phyloP scores from a whole-genome alignment of 805 yeast genomes.

The Spathaspora sp. region DNA sequence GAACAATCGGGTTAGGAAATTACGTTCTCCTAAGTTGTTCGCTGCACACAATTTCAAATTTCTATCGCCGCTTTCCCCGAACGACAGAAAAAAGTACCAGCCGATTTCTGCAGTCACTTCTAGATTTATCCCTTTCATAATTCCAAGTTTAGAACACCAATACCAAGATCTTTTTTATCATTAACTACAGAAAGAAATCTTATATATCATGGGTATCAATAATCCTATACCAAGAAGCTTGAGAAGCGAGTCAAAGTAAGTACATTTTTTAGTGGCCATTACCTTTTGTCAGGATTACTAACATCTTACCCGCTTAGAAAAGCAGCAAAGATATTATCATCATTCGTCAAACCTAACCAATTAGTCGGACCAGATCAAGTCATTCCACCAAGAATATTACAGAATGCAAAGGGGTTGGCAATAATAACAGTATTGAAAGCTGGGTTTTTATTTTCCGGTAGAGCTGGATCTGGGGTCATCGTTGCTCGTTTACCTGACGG shows the following conservation, averaged over 20 bases:
- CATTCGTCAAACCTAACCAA: conserved; percentile 93
- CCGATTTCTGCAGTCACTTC: neutral
- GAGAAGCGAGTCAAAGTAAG: conserved; percentile 80
- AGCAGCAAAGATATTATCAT: conserved; percentile 87
- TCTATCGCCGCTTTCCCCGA: neutral
- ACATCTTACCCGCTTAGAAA: conserved; percentile 45
- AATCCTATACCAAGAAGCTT: conserved; percentile 93
- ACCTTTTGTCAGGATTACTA: conserved; percentile 13
- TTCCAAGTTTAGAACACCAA: neutral
- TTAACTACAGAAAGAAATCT: neutral
- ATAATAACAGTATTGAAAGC: conserved; percentile 93
- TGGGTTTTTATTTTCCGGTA: conserved; percentile 91
- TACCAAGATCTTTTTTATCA: neutral
- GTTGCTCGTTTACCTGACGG: conserved; percentile 95
- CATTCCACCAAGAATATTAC: conserved; percentile 83
- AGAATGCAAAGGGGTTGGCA: conserved; percentile 91
- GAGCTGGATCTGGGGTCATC: conserved; percentile 96
- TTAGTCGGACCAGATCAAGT: conserved; percentile 82
- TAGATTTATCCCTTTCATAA: neutral
- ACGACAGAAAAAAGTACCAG: neutral
- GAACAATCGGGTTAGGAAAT: neutral
- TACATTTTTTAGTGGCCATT: conserved; percentile 12
- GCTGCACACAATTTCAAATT: neutral
- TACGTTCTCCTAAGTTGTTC: neutral
- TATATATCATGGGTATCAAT: conserved; percentile 51